phyloP scores from a whole-genome alignment of 2,329 filamentous ascomycete genomes.

The Penicillium thymicola region DNA sequence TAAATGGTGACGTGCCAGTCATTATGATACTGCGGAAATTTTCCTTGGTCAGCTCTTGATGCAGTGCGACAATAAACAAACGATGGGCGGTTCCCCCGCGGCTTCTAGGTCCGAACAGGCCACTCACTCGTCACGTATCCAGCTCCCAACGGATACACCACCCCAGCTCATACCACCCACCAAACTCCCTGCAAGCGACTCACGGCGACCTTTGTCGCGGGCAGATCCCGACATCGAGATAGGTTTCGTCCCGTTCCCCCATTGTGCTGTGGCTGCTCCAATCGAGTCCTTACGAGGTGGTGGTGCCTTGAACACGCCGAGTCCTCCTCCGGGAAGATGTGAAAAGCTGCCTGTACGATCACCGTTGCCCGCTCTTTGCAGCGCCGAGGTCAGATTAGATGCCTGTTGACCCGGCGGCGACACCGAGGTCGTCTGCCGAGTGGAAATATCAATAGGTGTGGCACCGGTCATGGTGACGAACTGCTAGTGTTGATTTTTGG shows the following conservation, averaged over 20 bases:
- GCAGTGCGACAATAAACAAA: constrained; percentile 21
- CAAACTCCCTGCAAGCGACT: constrained; percentile 60
- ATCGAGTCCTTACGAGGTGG: constrained; percentile 55
- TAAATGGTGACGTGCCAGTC: constrained; percentile 91
- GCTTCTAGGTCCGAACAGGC: constrained; percentile 4
- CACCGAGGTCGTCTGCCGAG: constrained; percentile 53
- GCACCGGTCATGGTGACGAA: constrained; percentile 51
- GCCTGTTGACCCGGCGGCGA: constrained; percentile 59
- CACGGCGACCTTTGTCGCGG: constrained; percentile 52
- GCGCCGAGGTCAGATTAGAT: constrained; percentile 61
- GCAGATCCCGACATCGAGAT: constrained; percentile 56
- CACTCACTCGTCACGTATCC: constrained; percentile 96
- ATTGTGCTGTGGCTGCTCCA: constrained; percentile 50
- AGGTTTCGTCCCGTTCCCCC: constrained; percentile 56
- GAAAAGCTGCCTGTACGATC: constrained; percentile 44
- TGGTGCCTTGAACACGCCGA: constrained; percentile 39
- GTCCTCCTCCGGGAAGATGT: constrained; percentile 41
- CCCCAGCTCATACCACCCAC: constrained; percentile 92
- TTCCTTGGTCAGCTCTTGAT: constrained; percentile 26
- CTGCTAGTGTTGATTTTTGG: constrained; percentile 11
- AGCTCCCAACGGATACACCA: constrained; percentile 91
- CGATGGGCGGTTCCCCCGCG: constrained; percentile 4
- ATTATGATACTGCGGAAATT: constrained; percentile 72
- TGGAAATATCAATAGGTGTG: constrained; percentile 59
- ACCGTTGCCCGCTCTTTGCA: constrained; percentile 50